Conservation (phyloP, 495 filamentous ascomycete species). For the Hypomontagnella monticulosa region DNA sequence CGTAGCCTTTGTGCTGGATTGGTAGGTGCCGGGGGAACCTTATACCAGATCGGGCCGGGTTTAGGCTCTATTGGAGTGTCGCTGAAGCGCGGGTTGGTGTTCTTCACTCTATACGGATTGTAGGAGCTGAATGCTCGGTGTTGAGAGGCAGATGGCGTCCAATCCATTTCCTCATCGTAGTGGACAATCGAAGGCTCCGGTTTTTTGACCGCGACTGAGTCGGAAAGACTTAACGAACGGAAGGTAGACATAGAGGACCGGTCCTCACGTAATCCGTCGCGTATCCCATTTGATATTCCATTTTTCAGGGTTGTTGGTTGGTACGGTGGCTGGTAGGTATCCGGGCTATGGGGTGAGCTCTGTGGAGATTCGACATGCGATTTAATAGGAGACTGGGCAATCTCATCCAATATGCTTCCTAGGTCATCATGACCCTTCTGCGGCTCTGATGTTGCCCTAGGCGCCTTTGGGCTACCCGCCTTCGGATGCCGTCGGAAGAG, state of each 20-base stretch:
- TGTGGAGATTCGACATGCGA: constrained; percentile 7
- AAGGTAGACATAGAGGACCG: constrained; percentile 10
- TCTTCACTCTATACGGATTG: constrained; percentile 53
- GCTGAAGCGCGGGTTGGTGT: constrained; percentile 64
- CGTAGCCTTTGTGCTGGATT: constrained; percentile 70
- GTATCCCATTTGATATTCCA: not conserved
- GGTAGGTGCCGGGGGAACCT: constrained; percentile 71
- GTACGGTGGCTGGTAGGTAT: not conserved
- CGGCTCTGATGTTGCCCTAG: constrained; percentile 5
- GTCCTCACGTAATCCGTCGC: constrained; percentile 13
- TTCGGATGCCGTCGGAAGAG: constrained; percentile 58
- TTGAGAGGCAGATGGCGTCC: constrained; percentile 72
- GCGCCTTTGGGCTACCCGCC: constrained; percentile 31
- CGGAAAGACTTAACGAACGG: constrained; percentile 31
- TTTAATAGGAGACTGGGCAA: constrained; percentile 42
- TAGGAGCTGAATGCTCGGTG: constrained; percentile 59
- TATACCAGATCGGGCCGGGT: constrained; percentile 62
- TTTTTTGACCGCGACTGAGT: constrained; percentile 25
- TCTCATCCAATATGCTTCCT: constrained; percentile 56
- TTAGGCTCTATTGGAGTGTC: constrained; percentile 58
- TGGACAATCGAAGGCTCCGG: constrained; percentile 29
- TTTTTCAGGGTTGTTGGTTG: not conserved
- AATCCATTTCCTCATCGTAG: constrained; percentile 77
- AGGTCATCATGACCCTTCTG: constrained; percentile 38
- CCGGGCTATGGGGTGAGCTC: constrained; percentile 14